A percentile compares a stretch with the other conserved stretches of the same genome.
Conservation (phyloP, 352 stramenopile genomes). For the Paralagenidium karlingii region DNA sequence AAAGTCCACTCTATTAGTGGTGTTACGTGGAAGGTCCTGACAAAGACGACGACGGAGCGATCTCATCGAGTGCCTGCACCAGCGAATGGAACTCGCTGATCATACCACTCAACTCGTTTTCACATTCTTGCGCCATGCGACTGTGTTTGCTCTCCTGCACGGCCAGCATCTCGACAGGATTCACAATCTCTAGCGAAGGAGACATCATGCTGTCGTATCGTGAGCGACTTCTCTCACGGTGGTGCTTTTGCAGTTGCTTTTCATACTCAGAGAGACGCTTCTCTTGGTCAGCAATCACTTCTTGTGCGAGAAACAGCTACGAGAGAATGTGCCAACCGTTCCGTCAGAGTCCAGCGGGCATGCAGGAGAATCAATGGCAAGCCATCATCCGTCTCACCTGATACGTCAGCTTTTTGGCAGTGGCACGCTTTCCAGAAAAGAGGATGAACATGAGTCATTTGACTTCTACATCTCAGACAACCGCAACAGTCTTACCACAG, state of each 20-base stretch:
- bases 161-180: too few relatives aligned
- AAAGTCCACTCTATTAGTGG: neutral
- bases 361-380: too few relatives aligned
- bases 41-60: neutral
- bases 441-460: too few relatives aligned
- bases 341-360: too few relatives aligned
- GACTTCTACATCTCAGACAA: too few relatives aligned
- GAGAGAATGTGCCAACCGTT: neutral
- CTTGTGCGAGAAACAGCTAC: neutral
- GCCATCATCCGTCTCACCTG: too few relatives aligned
- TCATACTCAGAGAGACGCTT: neutral
- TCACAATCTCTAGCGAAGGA: neutral
- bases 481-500: too few relatives aligned
- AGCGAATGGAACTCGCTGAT: conserved; percentile 52
- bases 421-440: too few relatives aligned
- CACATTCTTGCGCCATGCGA: conserved; percentile 45
- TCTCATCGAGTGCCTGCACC: neutral
- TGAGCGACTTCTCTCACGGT: neutral
- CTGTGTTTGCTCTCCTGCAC: conserved; percentile 5
- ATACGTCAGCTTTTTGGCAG: too few relatives aligned
- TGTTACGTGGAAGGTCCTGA: neutral
- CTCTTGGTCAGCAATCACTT: neutral
- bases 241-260: neutral
- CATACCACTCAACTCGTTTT: conserved; percentile 37
- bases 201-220: neutral